A percentile compares a stretch with the other conserved stretches of the same genome.
These are phyloP conservation scores for Fusarium sambucinum DNA, from an alignment of 2,329 filamentous ascomycete genomes.

Conservation along the genomic window DNA sequence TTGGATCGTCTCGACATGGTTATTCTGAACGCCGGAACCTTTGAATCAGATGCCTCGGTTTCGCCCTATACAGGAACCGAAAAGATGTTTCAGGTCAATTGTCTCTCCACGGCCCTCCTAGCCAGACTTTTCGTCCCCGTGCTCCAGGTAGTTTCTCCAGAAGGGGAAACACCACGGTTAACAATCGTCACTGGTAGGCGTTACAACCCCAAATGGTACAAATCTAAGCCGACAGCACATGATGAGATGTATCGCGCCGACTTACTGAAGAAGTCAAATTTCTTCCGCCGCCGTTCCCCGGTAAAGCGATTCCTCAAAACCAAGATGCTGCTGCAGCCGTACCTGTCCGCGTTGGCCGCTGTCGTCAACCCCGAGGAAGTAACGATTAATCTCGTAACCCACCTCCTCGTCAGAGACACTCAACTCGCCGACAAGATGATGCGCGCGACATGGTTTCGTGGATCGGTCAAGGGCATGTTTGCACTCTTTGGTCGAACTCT, in stretches of 20 bases:
- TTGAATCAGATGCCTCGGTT: neutral
- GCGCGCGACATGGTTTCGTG: too few species aligned
- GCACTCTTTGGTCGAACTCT: neutral
- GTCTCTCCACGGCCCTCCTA: neutral
- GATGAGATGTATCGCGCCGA: neutral
- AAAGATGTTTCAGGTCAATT: slow-evolving; percentile 2
- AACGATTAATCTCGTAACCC: neutral
- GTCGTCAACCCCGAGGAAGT: neutral
- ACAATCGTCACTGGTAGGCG: neutral
- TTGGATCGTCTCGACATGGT: slow-evolving; percentile 1
- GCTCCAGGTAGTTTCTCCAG: neutral
- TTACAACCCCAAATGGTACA: neutral
- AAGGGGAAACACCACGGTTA: neutral
- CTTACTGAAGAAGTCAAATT: neutral
- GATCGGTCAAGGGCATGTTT: neutral
- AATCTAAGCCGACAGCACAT: neutral
- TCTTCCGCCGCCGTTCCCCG: neutral
- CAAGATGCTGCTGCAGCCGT: neutral
- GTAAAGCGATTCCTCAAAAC: neutral
- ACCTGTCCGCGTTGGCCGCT: neutral
- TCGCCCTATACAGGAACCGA: neutral
- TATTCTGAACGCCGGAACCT: neutral
- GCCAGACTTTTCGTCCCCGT: neutral
- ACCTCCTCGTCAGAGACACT: neutral
- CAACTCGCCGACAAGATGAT: neutral